These are phyloP conservation scores for Dipteronia dyeriana DNA, from an alignment of 345 rosid species.

Conservation along the genomic window DNA sequence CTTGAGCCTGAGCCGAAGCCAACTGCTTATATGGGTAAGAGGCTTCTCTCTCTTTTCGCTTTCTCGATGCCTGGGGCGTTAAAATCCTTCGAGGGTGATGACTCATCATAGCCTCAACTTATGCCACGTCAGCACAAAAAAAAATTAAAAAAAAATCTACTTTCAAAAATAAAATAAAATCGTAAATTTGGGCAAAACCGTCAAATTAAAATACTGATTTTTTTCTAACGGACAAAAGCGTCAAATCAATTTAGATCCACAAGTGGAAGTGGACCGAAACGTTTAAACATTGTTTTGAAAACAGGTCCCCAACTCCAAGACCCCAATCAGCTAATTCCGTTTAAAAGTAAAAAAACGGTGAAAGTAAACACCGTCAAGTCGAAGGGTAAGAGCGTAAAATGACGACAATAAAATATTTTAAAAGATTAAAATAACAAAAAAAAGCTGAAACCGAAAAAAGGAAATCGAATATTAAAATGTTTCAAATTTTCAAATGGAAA, in stretches of 20 bases:
- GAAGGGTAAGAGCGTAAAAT: constrained; percentile 12
- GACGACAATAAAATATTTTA: not conserved
- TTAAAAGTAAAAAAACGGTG: not conserved
- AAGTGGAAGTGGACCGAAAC: constrained; percentile 19
- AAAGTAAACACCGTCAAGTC: constrained; percentile 10
- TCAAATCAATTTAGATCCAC: constrained; percentile 13
- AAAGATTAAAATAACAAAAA: not conserved
- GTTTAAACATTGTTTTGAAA: not conserved
- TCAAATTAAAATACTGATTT: constrained; percentile 8
- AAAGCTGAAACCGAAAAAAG: not conserved
- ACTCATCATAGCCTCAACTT: constrained; percentile 36
- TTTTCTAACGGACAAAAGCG: constrained; percentile 16
- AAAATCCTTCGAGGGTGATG: constrained; percentile 35
- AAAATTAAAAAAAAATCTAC: not conserved
- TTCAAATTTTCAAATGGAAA: not conserved
- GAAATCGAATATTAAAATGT: not conserved
- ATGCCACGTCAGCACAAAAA: constrained; percentile 24
- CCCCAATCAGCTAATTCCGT: not conserved
- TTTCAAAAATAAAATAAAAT: constrained; percentile 15
- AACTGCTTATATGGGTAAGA: constrained; percentile 20
- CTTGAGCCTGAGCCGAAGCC: constrained; percentile 21
- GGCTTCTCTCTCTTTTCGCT: constrained; percentile 57
- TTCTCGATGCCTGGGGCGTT: constrained; percentile 44
- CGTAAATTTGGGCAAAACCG: constrained; percentile 29
- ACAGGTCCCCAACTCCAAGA: not conserved